Base-by-base conservation (phyloP, 768 basidiomycete genomes). In the Candolleomyces efflorescens region DNA sequence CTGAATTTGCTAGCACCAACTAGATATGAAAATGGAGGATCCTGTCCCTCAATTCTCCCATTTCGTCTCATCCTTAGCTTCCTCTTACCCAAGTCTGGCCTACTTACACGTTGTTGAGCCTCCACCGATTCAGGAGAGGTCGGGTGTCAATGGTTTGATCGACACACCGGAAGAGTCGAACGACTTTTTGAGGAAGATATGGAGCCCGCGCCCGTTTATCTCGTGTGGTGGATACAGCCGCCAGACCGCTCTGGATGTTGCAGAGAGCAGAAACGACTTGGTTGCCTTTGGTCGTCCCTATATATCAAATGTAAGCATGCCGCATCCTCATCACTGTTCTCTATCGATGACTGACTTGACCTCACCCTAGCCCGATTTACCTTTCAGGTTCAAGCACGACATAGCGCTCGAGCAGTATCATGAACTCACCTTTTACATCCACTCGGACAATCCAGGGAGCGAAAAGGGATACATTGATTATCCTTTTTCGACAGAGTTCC, bases 21-120 rank as follows among this genome's bases (percentile, higher is more conserved):
- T 61, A 77, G 78, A 74, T 47, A 82, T 86, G 81, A 67, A 72
- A 5, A 82, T 83, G 80, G 60, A 64, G 3, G 75, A 87, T 57
- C 85, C 84, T 0, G 68, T 76, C 2, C 81, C 84, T 0, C 80
- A 79, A 6, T 88, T 82, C 70, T 60, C 72, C 0, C 76, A 85
- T 66, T 61, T 86, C 26, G 75, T 81, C 23, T 56, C 70, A 3
- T 53, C 75, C 37, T 58, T 87, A 23, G 69, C 67, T 38, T 55
- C 67, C 15, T 59, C 59, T 7, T 73, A 77, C 61, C 79, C 83
- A 4, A 56, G 75, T 32, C 59, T 76, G 20, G 81, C 82, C 0
- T 86, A 85, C 67, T 60, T 86, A 3, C 83, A 85, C 60, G 62
- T 78, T 20, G 64, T 76, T 43, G 80, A 84, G 60, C 72, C 78